Base-by-base conservation (phyloP, 495 filamentous ascomycete species). In the Chaetomium tenue region DNA sequence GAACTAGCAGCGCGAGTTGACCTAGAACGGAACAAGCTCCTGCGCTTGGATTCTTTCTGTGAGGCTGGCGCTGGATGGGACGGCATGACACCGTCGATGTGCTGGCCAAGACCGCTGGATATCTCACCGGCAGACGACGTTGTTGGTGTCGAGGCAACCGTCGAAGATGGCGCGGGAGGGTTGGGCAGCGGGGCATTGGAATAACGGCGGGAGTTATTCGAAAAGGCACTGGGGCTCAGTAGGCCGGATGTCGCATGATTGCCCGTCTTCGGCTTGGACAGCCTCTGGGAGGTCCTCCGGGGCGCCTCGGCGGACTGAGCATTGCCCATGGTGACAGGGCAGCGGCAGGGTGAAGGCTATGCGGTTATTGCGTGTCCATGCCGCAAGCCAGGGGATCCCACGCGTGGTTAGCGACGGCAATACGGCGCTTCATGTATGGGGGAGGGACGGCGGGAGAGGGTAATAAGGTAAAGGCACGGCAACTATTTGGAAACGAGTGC, bases 191-290 rank as follows among this genome's bases (percentile, higher is more conserved):
- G 73, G 55, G 66, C 67, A 59, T 72, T 70, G 22, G 77, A 79
- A 63, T 70, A 59, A 39, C 71, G 75, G 40, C 71, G 74, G 18
- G 71, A 58, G 52, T 61, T 70, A 61, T 74, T 77, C 63, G 73
- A 74, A 64, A 68, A 68, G 47, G 69, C 68, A 66, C 64, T 70
- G 33, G 75, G 65, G 66, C 69, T 78, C 63, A 80, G 76, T 72
- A 81, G 76, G 66, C 77, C 75, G 74, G 75, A 75, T 76, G 79
- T 74, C 40, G 74, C 68, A 75, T 74, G 76, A 57, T 74, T 77
- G 58, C 71, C 71, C 51, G 72, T 79, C 61, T 74, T 79, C 51
- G 80, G 79, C 69, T 82, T 82, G 42, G 79, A 82, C 57, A 82
- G 70, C 70, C 73, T 81, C 62, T 81, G 79, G 64, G 75, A 68